Percentiles rank a stretch among this genome's conserved stretches.
Conservation (phyloP, 2,329 filamentous ascomycete genomes). For the Zymoseptoria ardabiliae region DNA sequence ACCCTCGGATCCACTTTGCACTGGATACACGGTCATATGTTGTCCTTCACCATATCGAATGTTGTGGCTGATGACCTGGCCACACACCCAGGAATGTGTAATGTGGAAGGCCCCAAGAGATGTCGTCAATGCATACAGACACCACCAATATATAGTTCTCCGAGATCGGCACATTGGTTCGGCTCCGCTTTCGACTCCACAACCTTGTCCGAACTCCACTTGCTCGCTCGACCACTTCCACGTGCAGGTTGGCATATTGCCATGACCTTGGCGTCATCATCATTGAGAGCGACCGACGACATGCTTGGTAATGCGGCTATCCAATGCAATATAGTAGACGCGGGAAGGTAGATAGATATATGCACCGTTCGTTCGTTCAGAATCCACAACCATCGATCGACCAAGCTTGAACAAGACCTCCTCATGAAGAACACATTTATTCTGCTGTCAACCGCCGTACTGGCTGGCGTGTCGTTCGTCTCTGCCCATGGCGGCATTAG, state of each 20-base stretch:
- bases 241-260: neutral
- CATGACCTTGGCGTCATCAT: neutral
- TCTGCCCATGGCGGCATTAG: conserved; percentile 11
- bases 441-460: conserved; percentile 1
- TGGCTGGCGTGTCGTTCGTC: conserved; percentile 7
- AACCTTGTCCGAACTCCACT: neutral
- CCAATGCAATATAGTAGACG: neutral
- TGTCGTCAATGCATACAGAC: too few relatives aligned
- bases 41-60: too few relatives aligned
- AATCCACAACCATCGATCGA: too few relatives aligned
- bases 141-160: neutral
- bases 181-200: neutral
- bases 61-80: too few relatives aligned
- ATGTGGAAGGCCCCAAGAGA: too few relatives aligned
- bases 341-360: too few relatives aligned
- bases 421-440: conserved; percentile 2
- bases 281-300: neutral
- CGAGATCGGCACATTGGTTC: neutral
- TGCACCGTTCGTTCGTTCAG: too few relatives aligned
- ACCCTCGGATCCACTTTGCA: too few relatives aligned
- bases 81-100: too few relatives aligned
- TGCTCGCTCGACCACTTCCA: neutral
- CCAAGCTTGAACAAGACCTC: neutral
- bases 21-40: too few relatives aligned
- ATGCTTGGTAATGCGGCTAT: neutral